phyloP scores from a whole-genome alignment of 768 basidiomycete species.

The Dacryopinax spathularia region DNA sequence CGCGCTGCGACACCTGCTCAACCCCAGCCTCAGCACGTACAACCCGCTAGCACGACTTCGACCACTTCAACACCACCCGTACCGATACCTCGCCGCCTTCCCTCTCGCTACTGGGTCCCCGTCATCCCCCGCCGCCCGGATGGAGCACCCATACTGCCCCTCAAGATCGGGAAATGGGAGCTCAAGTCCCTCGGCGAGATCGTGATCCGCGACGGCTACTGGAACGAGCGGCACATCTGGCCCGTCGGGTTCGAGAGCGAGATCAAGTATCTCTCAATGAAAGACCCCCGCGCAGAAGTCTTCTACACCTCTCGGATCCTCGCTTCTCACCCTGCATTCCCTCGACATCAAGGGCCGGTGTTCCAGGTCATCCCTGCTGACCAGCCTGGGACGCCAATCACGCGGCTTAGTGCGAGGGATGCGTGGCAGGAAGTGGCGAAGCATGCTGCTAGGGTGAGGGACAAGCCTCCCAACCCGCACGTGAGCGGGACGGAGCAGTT shows the following conservation, averaged over 20 bases:
- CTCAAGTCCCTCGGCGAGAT: not conserved
- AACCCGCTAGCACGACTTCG: not conserved
- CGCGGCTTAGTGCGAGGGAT: not conserved
- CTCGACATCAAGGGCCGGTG: not conserved
- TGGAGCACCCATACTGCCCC: not conserved
- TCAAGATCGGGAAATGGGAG: not conserved
- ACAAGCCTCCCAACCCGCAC: not conserved
- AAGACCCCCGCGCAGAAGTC: not conserved
- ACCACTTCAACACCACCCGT: not conserved
- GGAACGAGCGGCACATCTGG: not conserved
- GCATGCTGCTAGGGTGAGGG: not conserved
- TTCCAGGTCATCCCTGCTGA: not conserved
- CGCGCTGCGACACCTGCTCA: not conserved
- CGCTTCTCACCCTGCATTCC: not conserved
- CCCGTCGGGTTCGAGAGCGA: conserved; percentile 1
- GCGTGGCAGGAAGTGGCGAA: not conserved
- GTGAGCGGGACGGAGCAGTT: conserved; percentile 2
- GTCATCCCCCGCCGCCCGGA: not conserved
- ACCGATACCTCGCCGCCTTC: not conserved
- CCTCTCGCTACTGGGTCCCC: not conserved
- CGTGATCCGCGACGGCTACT: not conserved
- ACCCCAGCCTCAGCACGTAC: not conserved
- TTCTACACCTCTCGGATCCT: not conserved
- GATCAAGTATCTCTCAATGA: not conserved
- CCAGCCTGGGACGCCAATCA: not conserved